phyloP scores from a whole-genome alignment of 371 early-diverging fungal species.

The Rhizopus arrhizus region DNA sequence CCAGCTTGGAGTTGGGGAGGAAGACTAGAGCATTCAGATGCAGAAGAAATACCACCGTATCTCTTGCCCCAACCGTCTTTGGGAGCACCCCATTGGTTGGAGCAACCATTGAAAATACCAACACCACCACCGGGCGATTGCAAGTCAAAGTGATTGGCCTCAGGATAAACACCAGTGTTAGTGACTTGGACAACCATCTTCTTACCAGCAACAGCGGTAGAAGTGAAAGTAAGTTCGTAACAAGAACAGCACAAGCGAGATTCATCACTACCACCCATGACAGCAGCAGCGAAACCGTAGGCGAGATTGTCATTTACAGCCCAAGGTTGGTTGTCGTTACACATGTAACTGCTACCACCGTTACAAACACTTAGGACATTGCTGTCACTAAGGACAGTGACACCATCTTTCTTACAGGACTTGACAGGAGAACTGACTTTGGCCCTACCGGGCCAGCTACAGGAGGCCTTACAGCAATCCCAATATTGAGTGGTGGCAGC shows the following conservation, averaged over 20 bases:
- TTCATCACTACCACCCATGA: slow-evolving; percentile 34
- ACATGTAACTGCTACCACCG: slow-evolving; percentile 44
- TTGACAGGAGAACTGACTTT: slow-evolving; percentile 35
- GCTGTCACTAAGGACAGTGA: slow-evolving; percentile 24
- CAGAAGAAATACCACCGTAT: slow-evolving; percentile 44
- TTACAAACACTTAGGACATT: slow-evolving; percentile 40
- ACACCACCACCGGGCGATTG: slow-evolving; percentile 56
- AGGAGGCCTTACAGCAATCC: slow-evolving; percentile 58
- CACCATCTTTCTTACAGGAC: slow-evolving; percentile 39
- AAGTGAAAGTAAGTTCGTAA: slow-evolving; percentile 49
- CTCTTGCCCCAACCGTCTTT: slow-evolving; percentile 42
- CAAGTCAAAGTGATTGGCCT: slow-evolving; percentile 47
- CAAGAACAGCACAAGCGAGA: slow-evolving; percentile 48
- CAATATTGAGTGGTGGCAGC: slow-evolving; percentile 51
- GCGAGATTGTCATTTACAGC: slow-evolving; percentile 42
- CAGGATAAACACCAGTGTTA: slow-evolving; percentile 47
- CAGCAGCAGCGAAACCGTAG: slow-evolving; percentile 53
- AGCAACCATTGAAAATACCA: slow-evolving; percentile 51
- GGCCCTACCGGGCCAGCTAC: slow-evolving; percentile 47
- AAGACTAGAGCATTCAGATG: slow-evolving; percentile 32
- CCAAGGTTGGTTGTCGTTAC: slow-evolving; percentile 53
- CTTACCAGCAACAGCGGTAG: slow-evolving; percentile 39
- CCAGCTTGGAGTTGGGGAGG: slow-evolving; percentile 46
- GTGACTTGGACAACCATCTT: slow-evolving; percentile 52
- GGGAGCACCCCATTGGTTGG: slow-evolving; percentile 40